These are phyloP conservation scores for Xylaria telfairii DNA, from an alignment of 495 filamentous ascomycete species.

Conservation along the genomic window DNA sequence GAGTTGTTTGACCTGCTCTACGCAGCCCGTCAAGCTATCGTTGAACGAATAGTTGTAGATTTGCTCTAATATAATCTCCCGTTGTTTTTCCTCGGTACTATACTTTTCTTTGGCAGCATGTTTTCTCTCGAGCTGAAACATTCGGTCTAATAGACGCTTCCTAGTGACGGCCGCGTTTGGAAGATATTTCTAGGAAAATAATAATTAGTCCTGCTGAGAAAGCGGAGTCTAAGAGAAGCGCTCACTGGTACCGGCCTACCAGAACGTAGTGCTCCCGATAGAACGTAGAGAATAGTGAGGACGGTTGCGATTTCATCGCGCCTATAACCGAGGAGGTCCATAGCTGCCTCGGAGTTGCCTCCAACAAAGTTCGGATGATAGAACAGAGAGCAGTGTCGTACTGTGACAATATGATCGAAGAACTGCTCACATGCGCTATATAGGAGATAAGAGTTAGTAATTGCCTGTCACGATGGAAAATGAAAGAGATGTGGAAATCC, in stretches of 20 bases:
- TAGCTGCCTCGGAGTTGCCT: constrained; percentile 49
- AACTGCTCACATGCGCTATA: constrained; percentile 56
- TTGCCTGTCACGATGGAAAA: neutral
- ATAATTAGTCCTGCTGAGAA: neutral
- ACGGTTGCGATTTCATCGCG: constrained; percentile 63
- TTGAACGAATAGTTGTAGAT: constrained; percentile 49
- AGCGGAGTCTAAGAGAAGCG: constrained; percentile 2
- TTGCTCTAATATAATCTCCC: constrained; percentile 40
- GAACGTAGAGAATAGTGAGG: constrained; percentile 62
- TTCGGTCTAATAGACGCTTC: constrained; percentile 56
- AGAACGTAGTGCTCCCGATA: constrained; percentile 58
- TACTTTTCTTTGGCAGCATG: constrained; percentile 39
- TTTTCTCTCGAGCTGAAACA: constrained; percentile 53
- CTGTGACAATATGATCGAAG: constrained; percentile 63
- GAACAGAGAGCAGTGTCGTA: constrained; percentile 63
- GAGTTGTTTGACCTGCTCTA: constrained; percentile 58
- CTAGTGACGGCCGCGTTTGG: constrained; percentile 59
- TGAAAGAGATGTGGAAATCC: neutral
- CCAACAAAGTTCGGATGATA: constrained; percentile 58
- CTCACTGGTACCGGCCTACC: constrained; percentile 55
- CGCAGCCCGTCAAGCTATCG: constrained; percentile 62
- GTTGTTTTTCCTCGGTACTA: constrained; percentile 29
- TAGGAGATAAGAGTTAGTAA: neutral
- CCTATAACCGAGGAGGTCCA: constrained; percentile 53
- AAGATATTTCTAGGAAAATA: constrained; percentile 48